Base-by-base conservation (phyloP, 352 stramenopile species). In the Phytophthora sp. region DNA sequence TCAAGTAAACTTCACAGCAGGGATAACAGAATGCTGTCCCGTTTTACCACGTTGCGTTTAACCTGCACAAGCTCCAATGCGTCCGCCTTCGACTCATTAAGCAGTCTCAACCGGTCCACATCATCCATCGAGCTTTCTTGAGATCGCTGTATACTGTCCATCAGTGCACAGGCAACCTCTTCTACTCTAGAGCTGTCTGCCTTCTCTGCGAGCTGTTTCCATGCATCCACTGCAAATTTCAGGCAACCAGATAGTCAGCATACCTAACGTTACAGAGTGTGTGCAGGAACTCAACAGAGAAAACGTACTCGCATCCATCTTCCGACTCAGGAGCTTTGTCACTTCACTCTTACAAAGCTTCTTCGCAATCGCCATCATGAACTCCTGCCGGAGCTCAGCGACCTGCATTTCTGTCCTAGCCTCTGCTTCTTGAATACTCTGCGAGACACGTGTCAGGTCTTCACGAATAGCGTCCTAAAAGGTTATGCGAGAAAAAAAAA, bases 41-140 rank as follows among this genome's bases (percentile, higher is more conserved):
- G 45, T 3, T 59, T 21, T 63, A 86, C 78, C 66, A 84, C 68
- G 38, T 80, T 80, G 27, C 74, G 71, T 30, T 80, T 79, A 27
- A 86, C 51, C 33, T 84, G 71, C 0, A 63, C 61, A 24, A 80
- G 54, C 26, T 81, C 63, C n/a, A 63, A 23, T 3, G 38, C 27
- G 42, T 80, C 52, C 1, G 33, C 58, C 31, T 80, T 79, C 0
- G 55, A 49, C 18, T 66, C 56, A 18, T 36, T 70, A 4, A 69
- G 30, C 0, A 59, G 41, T 2, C 49, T 66, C 26, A 73, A 18
- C n/a, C 70, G 61, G 2, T 67, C 51, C 15, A 84, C 8, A 12
- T 80, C 71, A 4, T 57, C 44, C n/a, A 50, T 30, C 9, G 56
- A 50, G 7, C 42, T 69, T 24, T 78, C 69, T 33, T 84, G 73